phyloP scores from a whole-genome alignment of 768 basidiomycete genomes.

The Trametes cinnabarina region DNA sequence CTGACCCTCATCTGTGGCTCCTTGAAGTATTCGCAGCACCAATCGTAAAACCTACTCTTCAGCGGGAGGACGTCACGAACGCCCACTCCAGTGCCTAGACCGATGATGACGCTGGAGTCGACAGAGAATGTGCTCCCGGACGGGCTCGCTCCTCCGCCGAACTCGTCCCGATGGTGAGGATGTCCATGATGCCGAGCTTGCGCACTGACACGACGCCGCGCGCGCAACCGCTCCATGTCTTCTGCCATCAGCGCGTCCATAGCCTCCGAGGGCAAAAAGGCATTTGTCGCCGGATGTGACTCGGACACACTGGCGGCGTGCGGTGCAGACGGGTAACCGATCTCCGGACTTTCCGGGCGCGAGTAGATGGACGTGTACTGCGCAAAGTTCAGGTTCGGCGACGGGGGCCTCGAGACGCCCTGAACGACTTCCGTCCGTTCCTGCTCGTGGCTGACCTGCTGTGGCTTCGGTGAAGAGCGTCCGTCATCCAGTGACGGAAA shows the following conservation, averaged over 20 bases:
- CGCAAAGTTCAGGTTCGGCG: slow-evolving; percentile 75
- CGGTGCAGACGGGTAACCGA: slow-evolving; percentile 27
- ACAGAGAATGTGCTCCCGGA: slow-evolving; percentile 76
- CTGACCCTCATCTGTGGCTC: slow-evolving; percentile 96
- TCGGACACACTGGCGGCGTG: slow-evolving; percentile 25
- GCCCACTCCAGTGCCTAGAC: slow-evolving; percentile 75
- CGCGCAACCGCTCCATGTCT: slow-evolving; percentile 87
- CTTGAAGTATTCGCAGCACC: slow-evolving; percentile 96
- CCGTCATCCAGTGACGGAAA: slow-evolving; percentile 66
- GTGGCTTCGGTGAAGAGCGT: slow-evolving; percentile 34
- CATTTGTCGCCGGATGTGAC: slow-evolving; percentile 36
- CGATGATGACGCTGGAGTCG: slow-evolving; percentile 74
- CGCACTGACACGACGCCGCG: slow-evolving; percentile 50
- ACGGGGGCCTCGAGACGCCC: slow-evolving; percentile 66
- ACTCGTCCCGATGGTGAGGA: slow-evolving; percentile 32
- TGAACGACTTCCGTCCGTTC: slow-evolving; percentile 29
- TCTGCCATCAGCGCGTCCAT: slow-evolving; percentile 91
- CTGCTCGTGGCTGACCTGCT: slow-evolving; percentile 26
- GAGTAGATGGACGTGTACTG: slow-evolving; percentile 78
- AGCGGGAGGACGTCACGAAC: slow-evolving; percentile 85
- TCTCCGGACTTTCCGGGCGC: slow-evolving; percentile 37
- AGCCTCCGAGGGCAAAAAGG: slow-evolving; percentile 72
- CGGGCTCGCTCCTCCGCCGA: slow-evolving; percentile 58
- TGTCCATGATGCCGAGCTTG: slow-evolving; percentile 40
- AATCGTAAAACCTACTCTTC: slow-evolving; percentile 91